Evolutionary conservation across 108 stramenopile genomes (phyloP).

Genomic region (Skeletonema marinoi): DNA sequence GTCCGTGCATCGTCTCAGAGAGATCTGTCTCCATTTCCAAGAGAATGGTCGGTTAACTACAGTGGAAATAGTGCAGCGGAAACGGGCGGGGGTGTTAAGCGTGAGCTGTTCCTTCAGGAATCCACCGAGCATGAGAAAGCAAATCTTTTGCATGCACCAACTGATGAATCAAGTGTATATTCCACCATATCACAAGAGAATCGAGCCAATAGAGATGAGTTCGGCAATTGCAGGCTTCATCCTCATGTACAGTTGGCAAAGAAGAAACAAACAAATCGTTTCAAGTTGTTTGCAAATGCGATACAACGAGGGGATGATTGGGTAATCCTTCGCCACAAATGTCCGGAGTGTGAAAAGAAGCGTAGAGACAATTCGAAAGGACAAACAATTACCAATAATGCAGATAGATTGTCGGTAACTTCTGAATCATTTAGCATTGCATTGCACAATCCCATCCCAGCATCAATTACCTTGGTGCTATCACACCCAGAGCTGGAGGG

Average conservation of each 20-base stretch:
- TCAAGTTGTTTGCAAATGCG: slow-evolving; percentile 3
- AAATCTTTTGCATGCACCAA: neutral
- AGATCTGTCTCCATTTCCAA: slow-evolving; percentile 28
- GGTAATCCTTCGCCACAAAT: slow-evolving; percentile 4
- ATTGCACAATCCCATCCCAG: neutral
- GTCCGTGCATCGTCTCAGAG: neutral
- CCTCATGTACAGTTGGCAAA: slow-evolving; percentile 18
- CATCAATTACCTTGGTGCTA: neutral
- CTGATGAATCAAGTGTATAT: slow-evolving; percentile 26
- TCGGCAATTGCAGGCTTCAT: slow-evolving; percentile 26
- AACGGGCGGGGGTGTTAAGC: neutral
- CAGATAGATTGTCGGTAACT: neutral
- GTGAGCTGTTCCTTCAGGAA: neutral
- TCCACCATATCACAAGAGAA: slow-evolving; percentile 16
- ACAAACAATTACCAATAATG: neutral
- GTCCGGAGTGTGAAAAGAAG: slow-evolving; percentile 23
- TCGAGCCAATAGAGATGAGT: slow-evolving; percentile 12
- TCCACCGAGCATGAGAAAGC: neutral
- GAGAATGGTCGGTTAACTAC: slow-evolving; percentile 21
- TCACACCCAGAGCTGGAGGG: neutral
- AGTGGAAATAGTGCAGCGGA: neutral
- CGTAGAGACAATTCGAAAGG: neutral
- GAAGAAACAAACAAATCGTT: slow-evolving; percentile 4
- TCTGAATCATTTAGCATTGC: neutral
- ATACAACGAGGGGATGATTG: neutral